phyloP scores from a whole-genome alignment of 192 early-diverging fungal species.

The Podila verticillata region DNA sequence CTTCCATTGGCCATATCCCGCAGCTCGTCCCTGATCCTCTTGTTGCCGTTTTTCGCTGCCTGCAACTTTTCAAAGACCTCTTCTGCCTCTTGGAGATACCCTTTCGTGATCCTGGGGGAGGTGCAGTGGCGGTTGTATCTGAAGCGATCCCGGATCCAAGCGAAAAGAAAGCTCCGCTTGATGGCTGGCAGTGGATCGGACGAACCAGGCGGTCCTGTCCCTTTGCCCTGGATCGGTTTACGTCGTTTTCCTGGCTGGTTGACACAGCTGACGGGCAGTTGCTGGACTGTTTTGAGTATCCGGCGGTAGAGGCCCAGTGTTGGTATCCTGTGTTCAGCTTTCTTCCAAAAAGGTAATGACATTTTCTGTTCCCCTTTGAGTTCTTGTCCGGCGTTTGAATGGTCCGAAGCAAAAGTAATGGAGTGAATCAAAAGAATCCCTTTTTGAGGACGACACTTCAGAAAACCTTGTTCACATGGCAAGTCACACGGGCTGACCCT shows the following conservation, averaged over 20 bases:
- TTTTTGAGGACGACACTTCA: too few species aligned
- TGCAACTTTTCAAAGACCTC: constrained; percentile 14
- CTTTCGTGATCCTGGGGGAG: constrained; percentile 27
- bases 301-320: constrained; percentile 41
- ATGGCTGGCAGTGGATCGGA: constrained; percentile 8
- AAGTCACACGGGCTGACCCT: too few species aligned
- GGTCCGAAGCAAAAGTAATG: too few species aligned
- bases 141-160: constrained; percentile 38
- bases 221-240: constrained; percentile 18
- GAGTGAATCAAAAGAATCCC: too few species aligned
- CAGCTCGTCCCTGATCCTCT: constrained; percentile 22
- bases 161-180: constrained; percentile 40
- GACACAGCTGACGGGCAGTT: constrained; percentile 15
- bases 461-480: too few species aligned
- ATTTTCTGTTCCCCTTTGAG: not conserved
- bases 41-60: constrained; percentile 32
- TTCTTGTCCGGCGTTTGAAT: too few species aligned
- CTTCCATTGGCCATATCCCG: constrained; percentile 40
- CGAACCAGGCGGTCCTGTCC: constrained; percentile 25
- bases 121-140: constrained; percentile 43
- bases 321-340: constrained; percentile 43
- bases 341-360: constrained; percentile 48
- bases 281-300: constrained; percentile 23
- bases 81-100: constrained; percentile 38
- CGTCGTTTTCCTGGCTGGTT: constrained; percentile 26